Conservation (phyloP, 116 monocot genomes). For the Posidonia oceanica region DNA sequence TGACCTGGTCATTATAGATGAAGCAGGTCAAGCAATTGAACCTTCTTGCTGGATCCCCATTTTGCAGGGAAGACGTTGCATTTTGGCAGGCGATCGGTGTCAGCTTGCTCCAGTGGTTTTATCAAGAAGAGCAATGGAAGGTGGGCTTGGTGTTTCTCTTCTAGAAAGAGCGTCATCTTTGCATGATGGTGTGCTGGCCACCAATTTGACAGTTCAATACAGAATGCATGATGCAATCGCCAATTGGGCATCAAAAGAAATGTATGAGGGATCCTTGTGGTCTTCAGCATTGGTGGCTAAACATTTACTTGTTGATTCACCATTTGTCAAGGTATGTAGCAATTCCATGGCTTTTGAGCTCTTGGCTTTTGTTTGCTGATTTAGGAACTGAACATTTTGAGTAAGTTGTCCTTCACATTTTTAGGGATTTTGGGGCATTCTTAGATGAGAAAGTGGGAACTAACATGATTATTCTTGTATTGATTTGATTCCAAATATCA, state of each 20-base stretch:
- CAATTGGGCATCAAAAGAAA: conserved; percentile 95
- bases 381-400: too few species aligned
- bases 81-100: conserved; percentile 82
- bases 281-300: conserved; percentile 65
- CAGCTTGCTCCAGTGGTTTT: conserved; percentile 91
- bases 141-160: conserved; percentile 82
- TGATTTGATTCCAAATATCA: too few species aligned
- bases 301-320: conserved; percentile 89
- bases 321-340: conserved; percentile 66
- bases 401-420: too few species aligned
- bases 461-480: too few species aligned
- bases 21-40: conserved; percentile 94
- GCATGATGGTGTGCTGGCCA: conserved; percentile 52
- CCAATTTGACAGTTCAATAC: conserved; percentile 64
- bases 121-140: conserved; percentile 84
- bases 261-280: conserved; percentile 64
- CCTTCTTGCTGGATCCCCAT: conserved; percentile 96
- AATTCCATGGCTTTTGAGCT: conserved; percentile 1
- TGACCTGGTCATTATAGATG: conserved; percentile 90
- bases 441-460: too few species aligned
- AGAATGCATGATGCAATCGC: conserved; percentile 94
- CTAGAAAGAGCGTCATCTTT: conserved; percentile 61
- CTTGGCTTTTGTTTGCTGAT: too few species aligned
- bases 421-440: too few species aligned
- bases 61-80: conserved; percentile 78